Evolutionary conservation across 2,329 filamentous ascomycete species (phyloP).

Genomic region (Penicillium sp.): DNA sequence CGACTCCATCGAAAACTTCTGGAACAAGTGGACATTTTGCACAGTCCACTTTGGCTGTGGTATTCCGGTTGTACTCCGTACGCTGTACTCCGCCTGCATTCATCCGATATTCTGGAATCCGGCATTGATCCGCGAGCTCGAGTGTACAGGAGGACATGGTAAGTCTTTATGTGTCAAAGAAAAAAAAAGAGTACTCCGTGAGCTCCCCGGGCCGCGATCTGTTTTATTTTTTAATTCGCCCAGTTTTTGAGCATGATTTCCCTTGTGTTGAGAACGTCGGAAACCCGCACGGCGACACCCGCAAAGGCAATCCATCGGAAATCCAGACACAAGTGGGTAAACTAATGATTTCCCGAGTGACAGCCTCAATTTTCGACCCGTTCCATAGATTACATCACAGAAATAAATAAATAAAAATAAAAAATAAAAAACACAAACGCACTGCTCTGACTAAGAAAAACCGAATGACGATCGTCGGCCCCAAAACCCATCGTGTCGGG

Average conservation of each 20-base stretch:
- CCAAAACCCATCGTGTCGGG: slow-evolving; percentile 22
- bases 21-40: slow-evolving; percentile 16
- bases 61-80: slow-evolving; percentile 11
- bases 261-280: neutral
- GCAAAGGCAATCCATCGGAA: neutral
- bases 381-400: neutral
- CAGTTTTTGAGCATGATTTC: neutral
- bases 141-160: neutral
- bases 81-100: slow-evolving; percentile 10
- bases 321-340: slow-evolving; percentile 5
- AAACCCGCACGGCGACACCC: slow-evolving; percentile 3
- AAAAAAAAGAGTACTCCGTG: neutral
- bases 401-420: neutral
- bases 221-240: neutral
- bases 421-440: neutral
- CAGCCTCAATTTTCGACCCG: slow-evolving; percentile 5
- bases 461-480: slow-evolving; percentile 21
- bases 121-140: slow-evolving; percentile 3
- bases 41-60: slow-evolving; percentile 3
- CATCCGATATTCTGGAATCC: slow-evolving; percentile 13
- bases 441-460: neutral
- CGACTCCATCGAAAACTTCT: slow-evolving; percentile 20
- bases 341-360: neutral
- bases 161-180: neutral
- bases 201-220: neutral